phyloP scores from a whole-genome alignment of 441 rosid species.

The Brassica hybrid region DNA sequence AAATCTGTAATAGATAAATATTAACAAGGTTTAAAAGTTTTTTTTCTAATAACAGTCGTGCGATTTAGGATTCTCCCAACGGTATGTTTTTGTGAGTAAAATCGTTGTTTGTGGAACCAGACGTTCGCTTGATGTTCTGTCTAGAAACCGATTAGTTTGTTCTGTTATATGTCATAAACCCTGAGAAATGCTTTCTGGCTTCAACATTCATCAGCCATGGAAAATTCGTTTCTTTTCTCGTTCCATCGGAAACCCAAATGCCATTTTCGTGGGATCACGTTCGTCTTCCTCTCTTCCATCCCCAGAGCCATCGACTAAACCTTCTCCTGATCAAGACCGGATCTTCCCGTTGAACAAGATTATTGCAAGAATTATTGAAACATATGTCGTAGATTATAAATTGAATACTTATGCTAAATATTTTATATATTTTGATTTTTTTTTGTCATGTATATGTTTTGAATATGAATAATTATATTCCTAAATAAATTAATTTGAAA shows the following conservation, averaged over 20 bases:
- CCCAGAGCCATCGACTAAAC: slow-evolving; percentile 25
- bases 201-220: slow-evolving; percentile 25
- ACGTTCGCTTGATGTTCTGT: slow-evolving; percentile 3
- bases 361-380: slow-evolving; percentile 39
- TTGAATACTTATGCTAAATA: too few relatives aligned
- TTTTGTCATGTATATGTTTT: too few relatives aligned
- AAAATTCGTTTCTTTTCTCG: slow-evolving; percentile 28
- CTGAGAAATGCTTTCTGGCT: slow-evolving; percentile 26
- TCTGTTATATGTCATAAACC: slow-evolving; percentile 15
- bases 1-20: background rate
- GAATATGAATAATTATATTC: too few relatives aligned
- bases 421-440: too few relatives aligned
- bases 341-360: slow-evolving; percentile 57
- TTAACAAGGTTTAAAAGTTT: background rate
- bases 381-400: too few relatives aligned
- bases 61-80: background rate
- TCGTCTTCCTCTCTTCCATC: slow-evolving; percentile 29
- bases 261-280: slow-evolving; percentile 27
- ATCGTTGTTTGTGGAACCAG: background rate
- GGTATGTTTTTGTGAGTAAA: background rate
- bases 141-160: background rate
- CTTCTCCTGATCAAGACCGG: slow-evolving; percentile 26
- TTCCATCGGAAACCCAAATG: slow-evolving; percentile 35
- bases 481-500: too few relatives aligned
- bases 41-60: background rate